phyloP scores from a whole-genome alignment of 2,329 filamentous ascomycete genomes.

The Sporothrix variecibatus region DNA sequence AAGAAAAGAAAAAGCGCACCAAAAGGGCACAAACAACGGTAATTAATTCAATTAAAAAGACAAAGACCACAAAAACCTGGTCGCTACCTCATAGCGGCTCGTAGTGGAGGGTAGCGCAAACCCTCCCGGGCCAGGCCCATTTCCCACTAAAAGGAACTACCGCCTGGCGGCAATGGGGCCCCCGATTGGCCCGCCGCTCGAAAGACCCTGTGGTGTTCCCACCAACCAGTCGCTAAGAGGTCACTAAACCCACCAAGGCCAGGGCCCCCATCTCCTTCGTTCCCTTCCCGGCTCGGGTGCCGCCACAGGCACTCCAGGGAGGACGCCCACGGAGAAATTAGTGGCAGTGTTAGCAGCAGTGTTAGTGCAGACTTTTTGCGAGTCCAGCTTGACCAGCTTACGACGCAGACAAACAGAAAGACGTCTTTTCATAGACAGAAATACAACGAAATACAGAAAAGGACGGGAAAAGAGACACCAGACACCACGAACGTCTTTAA shows the following conservation, averaged over 20 bases:
- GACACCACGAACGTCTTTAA: background rate
- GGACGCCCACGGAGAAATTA: background rate
- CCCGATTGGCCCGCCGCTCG: background rate
- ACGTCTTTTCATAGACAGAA: background rate
- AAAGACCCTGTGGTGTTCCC: background rate
- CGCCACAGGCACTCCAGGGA: slow-evolving; percentile 18
- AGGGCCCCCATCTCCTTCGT: background rate
- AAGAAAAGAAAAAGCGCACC: background rate
- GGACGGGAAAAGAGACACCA: too few species aligned
- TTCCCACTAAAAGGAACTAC: background rate
- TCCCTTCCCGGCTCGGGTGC: background rate
- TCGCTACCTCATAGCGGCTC: background rate
- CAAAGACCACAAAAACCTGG: background rate
- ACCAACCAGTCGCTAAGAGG: background rate
- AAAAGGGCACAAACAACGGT: background rate
- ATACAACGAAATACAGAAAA: background rate
- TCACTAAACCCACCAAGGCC: background rate
- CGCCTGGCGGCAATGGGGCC: background rate
- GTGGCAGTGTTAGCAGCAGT: background rate
- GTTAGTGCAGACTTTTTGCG: background rate
- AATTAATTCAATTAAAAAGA: background rate
- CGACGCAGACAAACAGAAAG: too few species aligned
- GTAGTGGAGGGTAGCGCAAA: background rate
- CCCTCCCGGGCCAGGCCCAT: background rate
- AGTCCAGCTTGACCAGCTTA: too few species aligned